Percentiles rank a stretch among this genome's conserved stretches.
phyloP scores from a whole-genome alignment of 1,284 basidiomycete genomes.

The Coniferiporia weirii region DNA sequence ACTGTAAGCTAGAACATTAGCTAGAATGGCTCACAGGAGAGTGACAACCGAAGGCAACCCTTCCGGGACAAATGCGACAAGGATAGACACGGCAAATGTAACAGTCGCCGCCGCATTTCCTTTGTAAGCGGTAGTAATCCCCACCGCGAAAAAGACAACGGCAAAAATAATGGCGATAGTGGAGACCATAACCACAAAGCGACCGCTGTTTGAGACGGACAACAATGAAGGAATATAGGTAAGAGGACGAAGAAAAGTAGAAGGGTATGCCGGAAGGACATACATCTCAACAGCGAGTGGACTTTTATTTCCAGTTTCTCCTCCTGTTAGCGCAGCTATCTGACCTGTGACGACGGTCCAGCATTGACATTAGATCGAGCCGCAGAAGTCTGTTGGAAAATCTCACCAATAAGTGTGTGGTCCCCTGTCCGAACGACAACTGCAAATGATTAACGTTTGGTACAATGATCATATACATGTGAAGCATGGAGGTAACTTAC shows the following conservation, averaged over 20 bases:
- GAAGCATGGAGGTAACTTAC: slow-evolving; percentile 31
- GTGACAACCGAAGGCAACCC: slow-evolving; percentile 69
- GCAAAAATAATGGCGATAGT: slow-evolving; percentile 58
- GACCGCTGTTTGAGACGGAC: slow-evolving; percentile 33
- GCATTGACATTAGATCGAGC: background rate
- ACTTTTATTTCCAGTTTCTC: slow-evolving; percentile 57
- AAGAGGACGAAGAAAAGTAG: background rate
- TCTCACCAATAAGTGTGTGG: background rate
- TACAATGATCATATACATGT: background rate
- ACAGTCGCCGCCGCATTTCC: slow-evolving; percentile 55
- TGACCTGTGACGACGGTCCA: slow-evolving; percentile 48
- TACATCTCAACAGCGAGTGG: slow-evolving; percentile 65
- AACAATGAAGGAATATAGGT: background rate
- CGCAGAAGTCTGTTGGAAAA: background rate
- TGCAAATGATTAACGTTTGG: background rate
- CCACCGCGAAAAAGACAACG: slow-evolving; percentile 58
- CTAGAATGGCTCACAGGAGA: slow-evolving; percentile 35
- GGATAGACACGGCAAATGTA: slow-evolving; percentile 63
- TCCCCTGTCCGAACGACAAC: background rate
- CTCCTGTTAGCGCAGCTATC: slow-evolving; percentile 59
- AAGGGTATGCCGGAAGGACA: slow-evolving; percentile 19
- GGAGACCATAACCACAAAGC: slow-evolving; percentile 57
- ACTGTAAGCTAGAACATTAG: too few relatives aligned
- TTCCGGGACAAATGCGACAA: slow-evolving; percentile 70
- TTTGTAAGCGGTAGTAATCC: slow-evolving; percentile 60